Percentiles rank a stretch among this genome's conserved stretches.
Evolutionary conservation across 2,329 filamentous ascomycete species (phyloP).

Genomic region (Balansia obtecta): DNA sequence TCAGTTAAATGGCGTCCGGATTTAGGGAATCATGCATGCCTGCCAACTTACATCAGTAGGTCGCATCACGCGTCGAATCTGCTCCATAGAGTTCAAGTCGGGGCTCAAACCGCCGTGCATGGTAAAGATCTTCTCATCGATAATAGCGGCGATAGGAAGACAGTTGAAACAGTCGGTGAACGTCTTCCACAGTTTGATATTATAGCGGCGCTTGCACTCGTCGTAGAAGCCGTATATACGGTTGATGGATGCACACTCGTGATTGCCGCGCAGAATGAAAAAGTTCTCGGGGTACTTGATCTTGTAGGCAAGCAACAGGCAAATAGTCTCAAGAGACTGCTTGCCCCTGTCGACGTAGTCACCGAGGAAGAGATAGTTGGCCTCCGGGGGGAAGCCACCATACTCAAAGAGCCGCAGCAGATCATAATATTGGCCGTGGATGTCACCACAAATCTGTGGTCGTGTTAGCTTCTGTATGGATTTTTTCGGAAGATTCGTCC

Average conservation of each 20-base stretch:
- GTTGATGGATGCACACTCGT: conserved; percentile 98
- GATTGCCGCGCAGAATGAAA: conserved; percentile 96
- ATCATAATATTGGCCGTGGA: conserved; percentile 98
- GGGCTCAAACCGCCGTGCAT: conserved; percentile 98
- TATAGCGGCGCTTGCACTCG: conserved; percentile 97
- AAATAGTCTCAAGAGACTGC: conserved; percentile 98
- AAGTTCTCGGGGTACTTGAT: conserved; percentile 99
- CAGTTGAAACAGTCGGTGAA: conserved; percentile 99
- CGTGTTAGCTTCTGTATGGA: not conserved
- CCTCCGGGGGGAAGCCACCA: conserved; percentile 93
- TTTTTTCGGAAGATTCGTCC: too few relatives aligned
- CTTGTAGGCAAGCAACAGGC: conserved; percentile 93
- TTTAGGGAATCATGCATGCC: not conserved
- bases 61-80: conserved; percentile 97
- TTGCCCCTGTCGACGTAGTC: conserved; percentile 99
- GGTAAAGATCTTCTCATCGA: conserved; percentile 99
- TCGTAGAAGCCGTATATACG: conserved; percentile 99
- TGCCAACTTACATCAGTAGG: conserved; percentile 82
- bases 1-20: conserved; percentile 5
- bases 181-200: conserved; percentile 99
- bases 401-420: conserved; percentile 95
- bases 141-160: conserved; percentile 93
- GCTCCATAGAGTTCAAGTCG: conserved; percentile 98
- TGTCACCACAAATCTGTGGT: conserved; percentile 88
- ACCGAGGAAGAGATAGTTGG: conserved; percentile 98